Percentiles rank a stretch among this genome's conserved stretches.
Evolutionary conservation across 2,329 filamentous ascomycete genomes (phyloP).

Genomic region (Reticulascus tulasneorum): DNA sequence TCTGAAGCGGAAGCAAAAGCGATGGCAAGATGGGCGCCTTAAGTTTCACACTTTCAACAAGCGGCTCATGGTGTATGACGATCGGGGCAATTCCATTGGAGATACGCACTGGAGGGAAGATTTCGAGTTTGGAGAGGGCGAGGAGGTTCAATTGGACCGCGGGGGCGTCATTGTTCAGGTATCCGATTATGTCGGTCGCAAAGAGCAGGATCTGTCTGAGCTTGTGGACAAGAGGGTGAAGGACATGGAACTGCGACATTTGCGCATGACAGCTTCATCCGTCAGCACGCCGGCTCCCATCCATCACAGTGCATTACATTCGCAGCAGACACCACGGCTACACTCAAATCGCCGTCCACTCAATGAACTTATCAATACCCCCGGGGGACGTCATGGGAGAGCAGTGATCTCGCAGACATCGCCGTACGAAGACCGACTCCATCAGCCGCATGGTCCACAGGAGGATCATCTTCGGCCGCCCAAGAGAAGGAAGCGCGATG

Average conservation of each 20-base stretch:
- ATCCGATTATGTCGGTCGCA: slow-evolving; percentile 66
- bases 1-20: slow-evolving; percentile 78
- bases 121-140: slow-evolving; percentile 69
- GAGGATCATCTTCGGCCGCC: slow-evolving; percentile 23
- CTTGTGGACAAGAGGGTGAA: slow-evolving; percentile 67
- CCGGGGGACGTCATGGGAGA: slow-evolving; percentile 39
- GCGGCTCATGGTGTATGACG: slow-evolving; percentile 85
- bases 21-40: slow-evolving; percentile 89
- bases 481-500: slow-evolving; percentile 37
- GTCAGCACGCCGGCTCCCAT: too few relatives aligned
- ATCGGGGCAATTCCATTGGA: slow-evolving; percentile 73
- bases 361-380: slow-evolving; percentile 55
- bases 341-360: slow-evolving; percentile 14
- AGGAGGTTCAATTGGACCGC: slow-evolving; percentile 75
- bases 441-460: slow-evolving; percentile 15
- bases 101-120: slow-evolving; percentile 77
- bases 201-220: slow-evolving; percentile 73
- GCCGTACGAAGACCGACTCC: slow-evolving; percentile 60
- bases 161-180: slow-evolving; percentile 77
- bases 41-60: slow-evolving; percentile 90
- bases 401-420: slow-evolving; percentile 54
- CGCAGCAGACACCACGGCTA: slow-evolving; percentile 14
- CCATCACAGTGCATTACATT: too few relatives aligned
- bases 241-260: slow-evolving; percentile 47
- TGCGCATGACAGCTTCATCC: slow-evolving; percentile 18